phyloP scores from a whole-genome alignment of 345 rosid species.

The Salix brachista region DNA sequence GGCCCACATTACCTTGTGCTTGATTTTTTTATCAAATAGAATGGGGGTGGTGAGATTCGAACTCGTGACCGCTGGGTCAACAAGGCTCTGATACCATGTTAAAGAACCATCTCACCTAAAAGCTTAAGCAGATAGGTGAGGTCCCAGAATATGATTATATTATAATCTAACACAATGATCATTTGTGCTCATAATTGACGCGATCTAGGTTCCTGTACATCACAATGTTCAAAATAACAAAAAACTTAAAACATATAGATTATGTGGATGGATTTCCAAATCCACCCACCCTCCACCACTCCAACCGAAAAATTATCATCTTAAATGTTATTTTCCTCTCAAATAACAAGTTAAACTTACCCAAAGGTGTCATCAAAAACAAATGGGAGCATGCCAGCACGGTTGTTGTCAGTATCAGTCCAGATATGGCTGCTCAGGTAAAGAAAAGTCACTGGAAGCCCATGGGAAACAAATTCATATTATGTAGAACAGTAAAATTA shows the following conservation, averaged over 20 bases:
- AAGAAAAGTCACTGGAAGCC: constrained; percentile 20
- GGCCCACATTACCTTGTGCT: too few species aligned
- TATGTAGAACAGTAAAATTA: constrained; percentile 1
- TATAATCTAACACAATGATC: too few species aligned
- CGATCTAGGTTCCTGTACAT: background rate
- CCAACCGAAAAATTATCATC: background rate
- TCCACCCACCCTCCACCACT: background rate
- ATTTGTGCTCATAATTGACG: background rate
- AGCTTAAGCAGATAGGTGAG: too few species aligned
- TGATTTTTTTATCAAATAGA: too few species aligned
- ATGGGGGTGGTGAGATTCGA: too few species aligned
- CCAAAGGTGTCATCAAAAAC: constrained; percentile 90
- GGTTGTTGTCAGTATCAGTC: constrained; percentile 91
- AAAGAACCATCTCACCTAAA: too few species aligned
- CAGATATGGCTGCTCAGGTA: constrained; percentile 74
- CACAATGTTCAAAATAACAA: background rate
- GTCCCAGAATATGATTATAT: too few species aligned
- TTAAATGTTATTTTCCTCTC: background rate
- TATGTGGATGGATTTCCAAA: background rate
- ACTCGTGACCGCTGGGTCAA: too few species aligned
- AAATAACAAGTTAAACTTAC: constrained; percentile 38
- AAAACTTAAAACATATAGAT: background rate
- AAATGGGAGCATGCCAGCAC: constrained; percentile 95
- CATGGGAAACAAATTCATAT: background rate
- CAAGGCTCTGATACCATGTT: too few species aligned